A percentile compares a stretch with the other conserved stretches of the same genome.
Evolutionary conservation across 805 yeast genomes (phyloP).

Genomic region (Schwanniomyces vanrijiae): DNA sequence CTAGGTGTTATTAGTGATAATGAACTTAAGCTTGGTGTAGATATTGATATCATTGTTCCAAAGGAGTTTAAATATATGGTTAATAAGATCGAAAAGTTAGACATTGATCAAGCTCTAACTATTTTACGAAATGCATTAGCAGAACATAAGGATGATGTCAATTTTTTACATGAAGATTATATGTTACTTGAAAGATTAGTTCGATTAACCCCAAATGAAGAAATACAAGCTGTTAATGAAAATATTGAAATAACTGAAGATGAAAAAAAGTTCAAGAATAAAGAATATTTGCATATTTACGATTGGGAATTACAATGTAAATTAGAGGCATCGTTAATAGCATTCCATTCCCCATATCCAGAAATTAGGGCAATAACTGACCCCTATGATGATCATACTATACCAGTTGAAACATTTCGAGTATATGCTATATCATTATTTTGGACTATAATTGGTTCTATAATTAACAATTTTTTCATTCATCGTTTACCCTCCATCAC

Average conservation of each 20-base stretch:
- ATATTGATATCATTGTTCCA: conserved; percentile 11
- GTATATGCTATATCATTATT: conserved; percentile 38
- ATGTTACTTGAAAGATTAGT: conserved; percentile 27
- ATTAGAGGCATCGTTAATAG: conserved; percentile 38
- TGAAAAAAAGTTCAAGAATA: conserved; percentile 12
- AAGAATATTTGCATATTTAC: conserved; percentile 20
- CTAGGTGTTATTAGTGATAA: conserved; percentile 25
- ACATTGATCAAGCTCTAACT: conserved; percentile 22
- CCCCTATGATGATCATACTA: conserved; percentile 34
- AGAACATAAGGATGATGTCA: conserved; percentile 35
- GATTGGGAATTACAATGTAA: conserved; percentile 38
- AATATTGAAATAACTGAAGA: conserved; percentile 7
- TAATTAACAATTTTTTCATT: conserved; percentile 41
- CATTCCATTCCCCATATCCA: conserved; percentile 42
- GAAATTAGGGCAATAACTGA: conserved; percentile 41
- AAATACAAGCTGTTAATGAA: conserved; percentile 1
- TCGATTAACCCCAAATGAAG: conserved; percentile 16
- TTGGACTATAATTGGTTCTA: conserved; percentile 43
- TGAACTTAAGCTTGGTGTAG: conserved; percentile 4
- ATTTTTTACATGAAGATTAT: conserved; percentile 36
- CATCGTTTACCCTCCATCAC: conserved; percentile 39
- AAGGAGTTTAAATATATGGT: conserved; percentile 23
- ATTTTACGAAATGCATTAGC: conserved; percentile 36
- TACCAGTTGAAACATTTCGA: conserved; percentile 36
- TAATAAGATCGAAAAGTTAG: conserved; percentile 23